Conservation (phyloP, 176 grass and related monocot species). For the Aegilops umbellulata region DNA sequence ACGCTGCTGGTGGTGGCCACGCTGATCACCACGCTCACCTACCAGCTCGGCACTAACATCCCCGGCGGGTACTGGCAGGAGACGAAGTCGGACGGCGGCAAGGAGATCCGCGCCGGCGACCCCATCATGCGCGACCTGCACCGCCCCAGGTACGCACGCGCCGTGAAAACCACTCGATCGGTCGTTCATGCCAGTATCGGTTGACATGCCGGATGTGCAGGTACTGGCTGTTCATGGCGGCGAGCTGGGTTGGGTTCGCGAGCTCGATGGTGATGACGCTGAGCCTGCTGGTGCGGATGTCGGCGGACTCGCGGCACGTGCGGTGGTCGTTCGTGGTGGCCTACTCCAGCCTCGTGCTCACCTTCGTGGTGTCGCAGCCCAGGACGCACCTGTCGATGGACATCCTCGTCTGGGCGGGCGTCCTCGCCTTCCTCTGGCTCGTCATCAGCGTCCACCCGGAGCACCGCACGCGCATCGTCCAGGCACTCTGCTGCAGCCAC, state of each 20-base stretch:
- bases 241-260: slow-evolving; percentile 47
- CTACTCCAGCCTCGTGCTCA: slow-evolving; percentile 57
- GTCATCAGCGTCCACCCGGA: slow-evolving; percentile 22
- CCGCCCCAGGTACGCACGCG: not conserved
- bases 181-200: not conserved
- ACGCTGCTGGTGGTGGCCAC: slow-evolving; percentile 53
- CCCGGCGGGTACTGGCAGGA: slow-evolving; percentile 61
- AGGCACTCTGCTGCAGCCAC: slow-evolving; percentile 23
- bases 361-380: slow-evolving; percentile 49
- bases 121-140: slow-evolving; percentile 65
- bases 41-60: slow-evolving; percentile 49
- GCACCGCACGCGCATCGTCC: slow-evolving; percentile 9
- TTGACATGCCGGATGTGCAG: not conserved
- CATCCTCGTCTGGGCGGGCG: slow-evolving; percentile 35
- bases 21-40: slow-evolving; percentile 60
- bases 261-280: slow-evolving; percentile 59
- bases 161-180: not conserved
- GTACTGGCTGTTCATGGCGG: slow-evolving; percentile 47
- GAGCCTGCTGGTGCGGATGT: slow-evolving; percentile 44
- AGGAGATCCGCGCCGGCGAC: slow-evolving; percentile 25
- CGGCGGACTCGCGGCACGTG: slow-evolving; percentile 33
- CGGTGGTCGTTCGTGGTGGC: slow-evolving; percentile 48
- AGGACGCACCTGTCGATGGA: slow-evolving; percentile 37
- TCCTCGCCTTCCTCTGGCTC: slow-evolving; percentile 41
- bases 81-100: not conserved